Conservation (phyloP, 169 alveolate genomes). For the Amoebophrya sp. region DNA sequence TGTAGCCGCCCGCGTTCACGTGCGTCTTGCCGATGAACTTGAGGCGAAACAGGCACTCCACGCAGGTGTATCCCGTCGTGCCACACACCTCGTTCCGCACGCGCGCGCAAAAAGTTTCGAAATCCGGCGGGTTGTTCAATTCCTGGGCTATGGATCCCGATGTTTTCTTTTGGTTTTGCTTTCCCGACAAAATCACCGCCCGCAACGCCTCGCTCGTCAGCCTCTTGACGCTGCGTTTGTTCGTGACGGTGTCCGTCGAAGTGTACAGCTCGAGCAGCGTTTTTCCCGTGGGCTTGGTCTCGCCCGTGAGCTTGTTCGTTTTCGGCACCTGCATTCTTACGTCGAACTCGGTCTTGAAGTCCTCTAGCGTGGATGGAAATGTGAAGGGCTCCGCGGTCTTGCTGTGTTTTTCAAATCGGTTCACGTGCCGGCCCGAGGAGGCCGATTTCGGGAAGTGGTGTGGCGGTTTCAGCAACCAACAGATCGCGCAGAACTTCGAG, state of each 20-base stretch:
- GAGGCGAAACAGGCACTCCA: background rate
- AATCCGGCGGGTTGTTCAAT: background rate
- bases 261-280: background rate
- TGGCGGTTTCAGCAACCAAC: background rate
- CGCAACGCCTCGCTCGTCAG: background rate
- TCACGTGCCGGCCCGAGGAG: background rate
- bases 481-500: background rate
- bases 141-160: background rate
- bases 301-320: background rate
- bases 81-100: slow-evolving; percentile 1
- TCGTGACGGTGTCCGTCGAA: background rate
- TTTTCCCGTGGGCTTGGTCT: background rate
- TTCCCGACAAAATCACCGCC: background rate
- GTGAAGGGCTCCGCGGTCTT: background rate
- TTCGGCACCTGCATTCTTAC: background rate
- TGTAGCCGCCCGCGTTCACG: background rate
- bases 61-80: slow-evolving; percentile 12
- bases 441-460: background rate
- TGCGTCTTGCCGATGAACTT: background rate
- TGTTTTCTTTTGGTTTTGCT: background rate
- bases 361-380: background rate
- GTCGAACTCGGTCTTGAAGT: background rate
- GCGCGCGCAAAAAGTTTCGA: background rate
- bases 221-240: background rate
- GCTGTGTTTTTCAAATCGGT: background rate